Evolutionary conservation across 2,329 filamentous ascomycete genomes (phyloP).

Genomic region (Alternaria sp.): DNA sequence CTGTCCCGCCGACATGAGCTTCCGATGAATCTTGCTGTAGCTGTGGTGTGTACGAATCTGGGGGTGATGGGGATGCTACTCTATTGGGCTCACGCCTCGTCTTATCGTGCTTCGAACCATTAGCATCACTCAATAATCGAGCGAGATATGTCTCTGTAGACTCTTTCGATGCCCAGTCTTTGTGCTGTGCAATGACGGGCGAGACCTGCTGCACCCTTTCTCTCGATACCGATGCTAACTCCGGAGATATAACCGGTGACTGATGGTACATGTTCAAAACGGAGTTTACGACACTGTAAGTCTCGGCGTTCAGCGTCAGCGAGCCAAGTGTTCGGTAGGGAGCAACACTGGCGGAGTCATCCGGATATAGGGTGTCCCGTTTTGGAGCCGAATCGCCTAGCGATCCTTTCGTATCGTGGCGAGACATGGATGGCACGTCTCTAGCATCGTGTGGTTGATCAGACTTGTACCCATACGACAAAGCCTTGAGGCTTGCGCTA

Average conservation of each 20-base stretch:
- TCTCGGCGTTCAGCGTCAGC: constrained; percentile 52
- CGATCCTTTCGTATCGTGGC: constrained; percentile 47
- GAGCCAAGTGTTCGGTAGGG: constrained; percentile 41
- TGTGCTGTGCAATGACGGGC: constrained; percentile 62
- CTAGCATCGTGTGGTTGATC: constrained; percentile 27
- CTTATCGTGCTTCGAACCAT: constrained; percentile 38
- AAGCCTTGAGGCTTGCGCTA: constrained; percentile 24
- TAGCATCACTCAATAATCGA: constrained; percentile 53
- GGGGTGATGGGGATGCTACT: constrained; percentile 20
- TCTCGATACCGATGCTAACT: constrained; percentile 52
- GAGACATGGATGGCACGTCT: constrained; percentile 21
- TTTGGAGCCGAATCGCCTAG: constrained; percentile 45
- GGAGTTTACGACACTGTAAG: constrained; percentile 55
- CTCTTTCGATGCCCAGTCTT: constrained; percentile 63
- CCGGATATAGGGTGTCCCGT: constrained; percentile 47
- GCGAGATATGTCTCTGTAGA: constrained; percentile 65
- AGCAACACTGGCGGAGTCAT: constrained; percentile 52
- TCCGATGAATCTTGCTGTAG: constrained; percentile 38
- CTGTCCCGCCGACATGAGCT: constrained; percentile 44
- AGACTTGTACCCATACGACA: constrained; percentile 26
- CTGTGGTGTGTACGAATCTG: constrained; percentile 30
- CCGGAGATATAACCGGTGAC: constrained; percentile 48
- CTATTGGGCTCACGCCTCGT: constrained; percentile 22
- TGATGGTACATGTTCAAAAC: constrained; percentile 55
- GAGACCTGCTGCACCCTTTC: constrained; percentile 58